These are phyloP conservation scores for Arxiozyma heterogenica DNA, from an alignment of 1,139 yeast genomes.

Conservation along the genomic window DNA sequence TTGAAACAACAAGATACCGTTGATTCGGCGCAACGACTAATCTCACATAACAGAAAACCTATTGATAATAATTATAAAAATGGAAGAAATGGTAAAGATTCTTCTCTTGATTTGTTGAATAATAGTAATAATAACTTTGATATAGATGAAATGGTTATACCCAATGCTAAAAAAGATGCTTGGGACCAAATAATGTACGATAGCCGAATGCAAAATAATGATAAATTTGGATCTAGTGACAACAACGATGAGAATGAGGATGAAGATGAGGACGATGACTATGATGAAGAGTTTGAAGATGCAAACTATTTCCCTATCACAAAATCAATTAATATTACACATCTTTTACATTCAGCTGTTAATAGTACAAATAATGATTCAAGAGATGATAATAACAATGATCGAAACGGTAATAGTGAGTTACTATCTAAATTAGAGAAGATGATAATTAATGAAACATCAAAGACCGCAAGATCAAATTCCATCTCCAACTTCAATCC, in stretches of 20 bases:
- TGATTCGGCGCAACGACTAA: conserved; percentile 55
- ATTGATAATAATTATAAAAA: conserved; percentile 11
- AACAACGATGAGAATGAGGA: conserved; percentile 39
- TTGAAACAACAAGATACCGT: conserved; percentile 56
- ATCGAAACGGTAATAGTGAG: conserved; percentile 5
- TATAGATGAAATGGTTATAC: conserved; percentile 66
- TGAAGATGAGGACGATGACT: conserved; percentile 39
- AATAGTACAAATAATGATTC: conserved; percentile 7
- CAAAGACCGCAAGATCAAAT: conserved; percentile 8
- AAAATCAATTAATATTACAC: conserved; percentile 30
- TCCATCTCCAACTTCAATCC: conserved; percentile 9
- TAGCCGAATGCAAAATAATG: conserved; percentile 26
- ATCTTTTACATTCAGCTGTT: conserved; percentile 23
- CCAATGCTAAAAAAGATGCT: conserved; percentile 40
- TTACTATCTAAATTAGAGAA: conserved; percentile 18
- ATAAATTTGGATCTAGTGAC: conserved; percentile 38
- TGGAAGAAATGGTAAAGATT: conserved; percentile 15
- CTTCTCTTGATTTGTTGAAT: not conserved
- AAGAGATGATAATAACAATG: conserved; percentile 1
- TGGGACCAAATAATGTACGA: conserved; percentile 39
- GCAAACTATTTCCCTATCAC: conserved; percentile 25
- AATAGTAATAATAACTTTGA: conserved; percentile 39
- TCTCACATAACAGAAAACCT: conserved; percentile 57
- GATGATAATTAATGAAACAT: conserved; percentile 17
- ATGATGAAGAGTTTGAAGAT: conserved; percentile 41